A percentile compares a stretch with the other conserved stretches of the same genome.
Conservation (phyloP, 352 stramenopile genomes). For the Pythium periplocum region DNA sequence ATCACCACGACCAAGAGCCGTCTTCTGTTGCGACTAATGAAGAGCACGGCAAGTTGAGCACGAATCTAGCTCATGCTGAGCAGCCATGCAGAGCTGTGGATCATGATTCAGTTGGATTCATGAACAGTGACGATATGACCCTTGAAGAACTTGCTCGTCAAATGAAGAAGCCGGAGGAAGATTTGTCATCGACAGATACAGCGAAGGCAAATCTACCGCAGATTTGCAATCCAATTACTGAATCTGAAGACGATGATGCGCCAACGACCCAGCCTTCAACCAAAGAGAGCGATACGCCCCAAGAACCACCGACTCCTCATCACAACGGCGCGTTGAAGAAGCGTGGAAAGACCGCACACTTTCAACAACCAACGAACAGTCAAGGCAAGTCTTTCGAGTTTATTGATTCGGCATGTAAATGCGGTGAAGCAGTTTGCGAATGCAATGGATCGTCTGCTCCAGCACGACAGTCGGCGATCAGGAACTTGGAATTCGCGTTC, state of each 20-base stretch:
- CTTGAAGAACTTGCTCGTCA: too few relatives aligned
- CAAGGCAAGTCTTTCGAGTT: conserved; percentile 35
- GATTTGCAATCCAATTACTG: too few relatives aligned
- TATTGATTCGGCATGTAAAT: conserved; percentile 22
- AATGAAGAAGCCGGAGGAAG: too few relatives aligned
- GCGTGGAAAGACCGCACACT: conserved; percentile 15
- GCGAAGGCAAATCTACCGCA: neutral
- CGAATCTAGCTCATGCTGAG: too few relatives aligned
- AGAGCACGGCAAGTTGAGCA: neutral
- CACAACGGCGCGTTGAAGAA: conserved; percentile 25
- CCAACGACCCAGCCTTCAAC: conserved; percentile 37
- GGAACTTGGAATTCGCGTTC: conserved; percentile 65
- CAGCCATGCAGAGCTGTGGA: too few relatives aligned
- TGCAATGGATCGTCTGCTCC: conserved; percentile 7
- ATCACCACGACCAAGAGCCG: neutral
- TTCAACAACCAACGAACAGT: conserved; percentile 17
- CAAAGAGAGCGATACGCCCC: conserved; percentile 1
- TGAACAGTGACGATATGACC: too few relatives aligned
- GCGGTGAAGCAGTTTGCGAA: conserved; percentile 17
- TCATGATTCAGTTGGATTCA: too few relatives aligned
- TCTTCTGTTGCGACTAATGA: conserved; percentile 10
- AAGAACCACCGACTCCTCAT: conserved; percentile 6
- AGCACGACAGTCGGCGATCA: conserved; percentile 27
- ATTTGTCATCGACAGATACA: neutral
- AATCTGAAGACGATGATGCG: conserved; percentile 26